These are phyloP conservation scores for Solanum chmielewskii DNA, from an alignment of 257 asterid species.

Conservation along the genomic window DNA sequence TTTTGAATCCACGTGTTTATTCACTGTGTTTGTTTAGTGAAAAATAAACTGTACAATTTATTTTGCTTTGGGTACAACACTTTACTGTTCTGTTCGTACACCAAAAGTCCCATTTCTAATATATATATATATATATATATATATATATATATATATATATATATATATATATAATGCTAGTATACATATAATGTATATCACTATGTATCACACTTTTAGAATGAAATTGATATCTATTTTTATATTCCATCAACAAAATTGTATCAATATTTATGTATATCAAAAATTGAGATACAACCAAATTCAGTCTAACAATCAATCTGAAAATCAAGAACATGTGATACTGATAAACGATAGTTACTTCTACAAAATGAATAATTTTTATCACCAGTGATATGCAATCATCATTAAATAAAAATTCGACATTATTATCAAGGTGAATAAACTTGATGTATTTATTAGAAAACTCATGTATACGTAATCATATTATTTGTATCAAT, in stretches of 20 bases:
- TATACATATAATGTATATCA: background rate
- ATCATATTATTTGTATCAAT: no score
- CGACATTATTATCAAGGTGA: no score
- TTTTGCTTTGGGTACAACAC: no score
- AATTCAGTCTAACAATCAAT: background rate
- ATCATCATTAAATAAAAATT: background rate
- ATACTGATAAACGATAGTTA: no score
- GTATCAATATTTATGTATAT: background rate
- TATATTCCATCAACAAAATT: background rate
- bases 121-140: no score
- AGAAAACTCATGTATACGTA: accelerated
- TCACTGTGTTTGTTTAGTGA: no score
- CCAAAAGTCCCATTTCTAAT: no score
- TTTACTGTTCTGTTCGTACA: no score
- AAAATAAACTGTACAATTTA: no score
- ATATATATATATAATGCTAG: no score
- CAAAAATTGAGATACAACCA: background rate
- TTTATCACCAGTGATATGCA: background rate
- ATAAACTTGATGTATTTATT: background rate
- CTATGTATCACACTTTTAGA: background rate
- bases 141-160: no score
- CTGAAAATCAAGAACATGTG: background rate
- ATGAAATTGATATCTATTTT: background rate
- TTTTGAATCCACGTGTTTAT: no score
- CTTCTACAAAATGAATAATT: background rate